Base-by-base conservation (phyloP, 208 protist species). In the Wallacemonas rigidus region DNA sequence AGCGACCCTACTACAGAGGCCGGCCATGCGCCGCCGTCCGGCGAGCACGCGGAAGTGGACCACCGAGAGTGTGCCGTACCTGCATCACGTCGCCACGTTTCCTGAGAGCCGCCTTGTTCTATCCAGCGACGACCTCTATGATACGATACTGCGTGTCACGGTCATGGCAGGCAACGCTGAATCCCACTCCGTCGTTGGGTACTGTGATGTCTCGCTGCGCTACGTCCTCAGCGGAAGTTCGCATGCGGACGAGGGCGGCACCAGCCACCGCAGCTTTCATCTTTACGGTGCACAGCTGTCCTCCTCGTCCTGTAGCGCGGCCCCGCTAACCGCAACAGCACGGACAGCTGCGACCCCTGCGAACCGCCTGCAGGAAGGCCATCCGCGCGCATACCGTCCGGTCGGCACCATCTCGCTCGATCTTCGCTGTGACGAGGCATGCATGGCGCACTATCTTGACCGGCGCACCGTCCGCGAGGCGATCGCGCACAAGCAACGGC, bases 201-300 rank as follows among this genome's bases (percentile, higher is more conserved):
- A 48, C 1, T 76, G 72, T 45, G 63, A 69, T 26, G 55, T 76
- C 12, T 76, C 72, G 5, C 63, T 76, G n/a, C 45, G 64, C n/a
- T 67, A 76, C 56, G 11, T 69, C 2, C 48, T 14, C 4, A 39
- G n/a, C 15, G 8, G n/a, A 5, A 36, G 9, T 26, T 44, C 38
- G 43, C 14, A 38, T 6, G 45, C 12, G 15, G 62, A 54, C 6
- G 45, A 69, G 64, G 8, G 64, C 38, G 53, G 6, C 47, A 26
- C 26, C 48, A 53, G 17, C 43, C n/a, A 40, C 35, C 47, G 50
- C 26, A 43, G 38, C 9, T 40, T 62, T 9, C 12, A 26, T 5
- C 48, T 69, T 7, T 51, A 64, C 53, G 38, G 43, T n/a, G 71
- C 36, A 2, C 45, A 17, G 26, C 17, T 1, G 35, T 55, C 61